Conservation (phyloP, 129 eudicot species). For the Pulicaria dysenterica region DNA sequence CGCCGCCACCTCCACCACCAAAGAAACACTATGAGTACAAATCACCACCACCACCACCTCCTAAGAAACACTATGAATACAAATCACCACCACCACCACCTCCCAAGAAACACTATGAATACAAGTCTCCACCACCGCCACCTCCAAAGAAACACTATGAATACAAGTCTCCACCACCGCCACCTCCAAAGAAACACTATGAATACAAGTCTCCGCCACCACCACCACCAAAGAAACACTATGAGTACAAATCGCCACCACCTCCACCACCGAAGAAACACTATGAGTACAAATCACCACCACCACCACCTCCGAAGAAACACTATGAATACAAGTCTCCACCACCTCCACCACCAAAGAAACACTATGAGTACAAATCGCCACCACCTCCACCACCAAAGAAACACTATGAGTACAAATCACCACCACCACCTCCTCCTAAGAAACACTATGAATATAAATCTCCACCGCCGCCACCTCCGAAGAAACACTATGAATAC, state of each 20-base stretch:
- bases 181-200: background rate
- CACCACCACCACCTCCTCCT: slow-evolving; percentile 17
- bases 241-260: background rate
- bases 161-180: slow-evolving; percentile 16
- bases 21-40: background rate
- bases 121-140: slow-evolving; percentile 22
- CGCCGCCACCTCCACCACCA: slow-evolving; percentile 17
- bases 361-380: background rate
- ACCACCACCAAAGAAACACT: background rate
- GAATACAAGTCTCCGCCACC: slow-evolving; percentile 13
- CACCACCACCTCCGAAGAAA: slow-evolving; percentile 20
- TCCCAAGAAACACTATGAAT: background rate
- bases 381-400: slow-evolving; percentile 19
- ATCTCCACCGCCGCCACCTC: background rate
- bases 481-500: background rate
- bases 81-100: slow-evolving; percentile 21
- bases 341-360: slow-evolving; percentile 22
- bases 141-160: background rate
- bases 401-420: slow-evolving; percentile 2
- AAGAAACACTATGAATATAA: background rate
- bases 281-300: background rate
- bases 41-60: slow-evolving; percentile 3
- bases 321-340: background rate
- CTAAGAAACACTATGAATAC: background rate
- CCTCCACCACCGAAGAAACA: background rate